Evolutionary conservation across 805 yeast species (phyloP).

Genomic region (Wickerhamiella occidentalis): DNA sequence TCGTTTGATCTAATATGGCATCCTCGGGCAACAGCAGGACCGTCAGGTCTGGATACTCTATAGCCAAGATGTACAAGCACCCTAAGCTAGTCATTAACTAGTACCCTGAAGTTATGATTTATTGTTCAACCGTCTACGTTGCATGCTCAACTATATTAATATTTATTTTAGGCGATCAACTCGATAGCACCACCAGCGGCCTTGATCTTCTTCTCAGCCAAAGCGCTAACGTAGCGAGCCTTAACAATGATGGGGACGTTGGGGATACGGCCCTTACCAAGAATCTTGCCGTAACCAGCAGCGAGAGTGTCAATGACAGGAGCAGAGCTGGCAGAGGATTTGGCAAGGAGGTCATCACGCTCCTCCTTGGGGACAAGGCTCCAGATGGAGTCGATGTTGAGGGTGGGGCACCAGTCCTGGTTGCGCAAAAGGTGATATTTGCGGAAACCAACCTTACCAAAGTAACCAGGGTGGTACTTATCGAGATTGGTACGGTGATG

Average conservation of each 20-base stretch:
- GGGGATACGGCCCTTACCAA: constrained; percentile 98
- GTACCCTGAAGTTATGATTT: no score
- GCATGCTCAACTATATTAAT: constrained; percentile 7
- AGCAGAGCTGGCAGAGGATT: constrained; percentile 79
- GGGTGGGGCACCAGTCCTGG: constrained; percentile 96
- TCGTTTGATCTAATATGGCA: no score
- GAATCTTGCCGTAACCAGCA: constrained; percentile 98
- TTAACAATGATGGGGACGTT: constrained; percentile 96
- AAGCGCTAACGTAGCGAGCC: constrained; percentile 98
- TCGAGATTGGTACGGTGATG: constrained; percentile 99
- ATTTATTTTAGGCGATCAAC: constrained; percentile 71
- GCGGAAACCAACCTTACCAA: constrained; percentile 99
- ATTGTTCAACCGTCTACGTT: no score
- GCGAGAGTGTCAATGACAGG: constrained; percentile 99
- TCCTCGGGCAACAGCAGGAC: no score
- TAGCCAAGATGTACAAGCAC: no score
- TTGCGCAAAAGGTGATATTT: constrained; percentile 90
- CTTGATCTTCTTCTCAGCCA: constrained; percentile 99
- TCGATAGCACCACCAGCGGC: constrained; percentile 99
- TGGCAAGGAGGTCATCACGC: constrained; percentile 85
- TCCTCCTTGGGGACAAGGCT: constrained; percentile 84
- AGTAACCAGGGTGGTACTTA: constrained; percentile 99
- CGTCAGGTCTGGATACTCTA: no score
- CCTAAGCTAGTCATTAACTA: no score
- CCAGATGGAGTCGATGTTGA: constrained; percentile 98